These are phyloP conservation scores for Lasiodiplodia sp. DNA, from an alignment of 2,329 filamentous ascomycete genomes.

Conservation along the genomic window DNA sequence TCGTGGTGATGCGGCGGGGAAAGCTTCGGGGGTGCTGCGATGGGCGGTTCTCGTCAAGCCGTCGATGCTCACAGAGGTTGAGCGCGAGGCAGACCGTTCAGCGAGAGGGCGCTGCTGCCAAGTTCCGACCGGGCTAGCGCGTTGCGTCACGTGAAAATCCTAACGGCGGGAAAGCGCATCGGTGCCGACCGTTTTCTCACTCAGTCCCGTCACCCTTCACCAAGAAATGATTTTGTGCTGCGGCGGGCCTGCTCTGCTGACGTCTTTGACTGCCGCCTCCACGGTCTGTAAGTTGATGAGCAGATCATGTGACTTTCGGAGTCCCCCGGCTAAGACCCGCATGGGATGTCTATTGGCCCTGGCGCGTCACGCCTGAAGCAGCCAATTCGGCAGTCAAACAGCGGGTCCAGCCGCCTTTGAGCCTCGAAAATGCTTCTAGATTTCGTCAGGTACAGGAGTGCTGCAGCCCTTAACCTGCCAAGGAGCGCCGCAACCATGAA, in stretches of 20 bases:
- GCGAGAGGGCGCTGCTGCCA: constrained; percentile 19
- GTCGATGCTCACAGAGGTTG: constrained; percentile 28
- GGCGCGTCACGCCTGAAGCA: background rate
- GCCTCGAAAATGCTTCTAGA: background rate
- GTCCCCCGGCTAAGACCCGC: background rate
- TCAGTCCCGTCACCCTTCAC: background rate
- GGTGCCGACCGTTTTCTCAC: background rate
- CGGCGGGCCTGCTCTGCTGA: background rate
- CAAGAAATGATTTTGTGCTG: background rate
- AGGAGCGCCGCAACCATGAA: background rate
- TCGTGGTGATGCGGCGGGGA: constrained; percentile 44
- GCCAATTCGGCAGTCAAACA: constrained; percentile 2
- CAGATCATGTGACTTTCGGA: constrained; percentile 32
- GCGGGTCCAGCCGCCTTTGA: background rate
- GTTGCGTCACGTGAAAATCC: constrained; percentile 13
- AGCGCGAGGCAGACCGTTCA: constrained; percentile 35
- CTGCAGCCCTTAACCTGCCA: background rate
- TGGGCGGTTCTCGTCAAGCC: constrained; percentile 33
- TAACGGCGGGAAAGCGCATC: background rate
- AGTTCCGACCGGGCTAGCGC: background rate
- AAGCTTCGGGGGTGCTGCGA: constrained; percentile 45
- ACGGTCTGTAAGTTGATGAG: background rate
- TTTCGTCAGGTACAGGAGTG: background rate
- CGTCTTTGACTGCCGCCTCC: background rate
- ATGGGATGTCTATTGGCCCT: constrained; percentile 11